These are phyloP conservation scores for Termitomyces sp. DNA, from an alignment of 768 basidiomycete species.

Conservation along the genomic window DNA sequence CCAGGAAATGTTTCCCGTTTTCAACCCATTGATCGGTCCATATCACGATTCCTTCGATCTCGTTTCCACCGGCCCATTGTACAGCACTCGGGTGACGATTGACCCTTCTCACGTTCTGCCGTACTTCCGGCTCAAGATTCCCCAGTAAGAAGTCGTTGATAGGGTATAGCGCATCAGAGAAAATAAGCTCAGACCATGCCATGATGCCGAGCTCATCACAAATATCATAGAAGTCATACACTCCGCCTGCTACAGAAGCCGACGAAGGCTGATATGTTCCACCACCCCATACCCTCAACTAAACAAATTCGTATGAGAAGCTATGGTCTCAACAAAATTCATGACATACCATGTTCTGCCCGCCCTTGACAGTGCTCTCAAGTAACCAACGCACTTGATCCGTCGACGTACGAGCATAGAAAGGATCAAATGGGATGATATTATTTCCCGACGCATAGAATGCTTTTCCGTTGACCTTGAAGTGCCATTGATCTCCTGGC, in stretches of 20 bases:
- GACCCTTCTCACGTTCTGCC: slow-evolving; percentile 49
- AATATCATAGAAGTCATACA: slow-evolving; percentile 50
- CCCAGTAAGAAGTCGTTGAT: slow-evolving; percentile 48
- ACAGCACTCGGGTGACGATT: slow-evolving; percentile 52
- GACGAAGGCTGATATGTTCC: slow-evolving; percentile 46
- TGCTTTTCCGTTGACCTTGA: slow-evolving; percentile 50
- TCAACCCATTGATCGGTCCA: slow-evolving; percentile 24
- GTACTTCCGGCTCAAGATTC: slow-evolving; percentile 47
- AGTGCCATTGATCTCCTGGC: slow-evolving; percentile 58
- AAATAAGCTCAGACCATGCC: slow-evolving; percentile 58
- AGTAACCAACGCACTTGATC: slow-evolving; percentile 50
- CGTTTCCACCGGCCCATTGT: slow-evolving; percentile 59
- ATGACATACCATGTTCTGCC: slow-evolving; percentile 53
- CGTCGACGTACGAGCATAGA: slow-evolving; percentile 45
- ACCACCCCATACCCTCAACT: slow-evolving; percentile 59
- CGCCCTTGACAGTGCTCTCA: slow-evolving; percentile 46
- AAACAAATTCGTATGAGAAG: not conserved
- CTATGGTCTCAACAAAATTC: not conserved
- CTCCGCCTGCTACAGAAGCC: slow-evolving; percentile 32
- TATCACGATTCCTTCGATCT: slow-evolving; percentile 50
- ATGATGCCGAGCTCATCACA: slow-evolving; percentile 59
- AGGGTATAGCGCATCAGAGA: slow-evolving; percentile 51
- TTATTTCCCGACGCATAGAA: slow-evolving; percentile 54
- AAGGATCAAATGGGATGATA: slow-evolving; percentile 57
- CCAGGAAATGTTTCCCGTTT: slow-evolving; percentile 42